Percentiles rank a stretch among this genome's conserved stretches.
Conservation (phyloP, 768 basidiomycete genomes). For the Mycena amicta region DNA sequence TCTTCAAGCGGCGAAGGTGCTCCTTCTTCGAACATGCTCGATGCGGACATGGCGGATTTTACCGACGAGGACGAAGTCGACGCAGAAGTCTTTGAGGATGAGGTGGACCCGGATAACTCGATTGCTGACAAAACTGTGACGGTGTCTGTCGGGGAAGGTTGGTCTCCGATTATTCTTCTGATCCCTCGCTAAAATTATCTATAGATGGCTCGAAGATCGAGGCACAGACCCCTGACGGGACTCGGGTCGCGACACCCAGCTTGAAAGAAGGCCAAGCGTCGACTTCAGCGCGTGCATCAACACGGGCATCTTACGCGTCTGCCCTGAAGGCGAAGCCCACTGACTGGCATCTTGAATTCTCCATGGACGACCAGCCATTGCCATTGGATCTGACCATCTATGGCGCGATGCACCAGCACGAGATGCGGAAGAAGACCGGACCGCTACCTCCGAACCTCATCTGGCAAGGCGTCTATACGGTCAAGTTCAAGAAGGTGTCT, state of each 20-base stretch:
- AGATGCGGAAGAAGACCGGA: slow-evolving; percentile 74
- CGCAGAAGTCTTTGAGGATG: slow-evolving; percentile 88
- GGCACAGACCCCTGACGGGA: slow-evolving; percentile 96
- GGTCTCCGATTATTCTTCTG: slow-evolving; percentile 14
- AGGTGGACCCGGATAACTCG: slow-evolving; percentile 72
- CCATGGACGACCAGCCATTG: slow-evolving; percentile 84
- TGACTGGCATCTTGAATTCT: slow-evolving; percentile 98
- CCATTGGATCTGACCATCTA: slow-evolving; percentile 92
- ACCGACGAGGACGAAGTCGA: slow-evolving; percentile 88
- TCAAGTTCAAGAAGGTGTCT: slow-evolving; percentile 90
- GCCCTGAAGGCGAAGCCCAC: slow-evolving; percentile 90
- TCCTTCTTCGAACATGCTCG: slow-evolving; percentile 58
- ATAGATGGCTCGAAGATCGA: slow-evolving; percentile 91
- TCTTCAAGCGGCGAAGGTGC: slow-evolving; percentile 42
- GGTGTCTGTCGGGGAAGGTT: slow-evolving; percentile 79
- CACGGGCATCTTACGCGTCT: slow-evolving; percentile 83
- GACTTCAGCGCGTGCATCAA: slow-evolving; percentile 30
- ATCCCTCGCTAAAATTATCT: slow-evolving; percentile 9
- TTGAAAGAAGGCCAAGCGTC: slow-evolving; percentile 46
- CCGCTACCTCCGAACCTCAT: slow-evolving; percentile 68
- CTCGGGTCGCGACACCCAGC: slow-evolving; percentile 87
- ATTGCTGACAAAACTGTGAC: slow-evolving; percentile 84
- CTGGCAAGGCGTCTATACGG: slow-evolving; percentile 88
- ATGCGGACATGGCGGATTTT: slow-evolving; percentile 73
- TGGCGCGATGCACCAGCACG: slow-evolving; percentile 93